Evolutionary conservation across 2,329 filamentous ascomycete genomes (phyloP).

Genomic region (Alternaria ventricosa): DNA sequence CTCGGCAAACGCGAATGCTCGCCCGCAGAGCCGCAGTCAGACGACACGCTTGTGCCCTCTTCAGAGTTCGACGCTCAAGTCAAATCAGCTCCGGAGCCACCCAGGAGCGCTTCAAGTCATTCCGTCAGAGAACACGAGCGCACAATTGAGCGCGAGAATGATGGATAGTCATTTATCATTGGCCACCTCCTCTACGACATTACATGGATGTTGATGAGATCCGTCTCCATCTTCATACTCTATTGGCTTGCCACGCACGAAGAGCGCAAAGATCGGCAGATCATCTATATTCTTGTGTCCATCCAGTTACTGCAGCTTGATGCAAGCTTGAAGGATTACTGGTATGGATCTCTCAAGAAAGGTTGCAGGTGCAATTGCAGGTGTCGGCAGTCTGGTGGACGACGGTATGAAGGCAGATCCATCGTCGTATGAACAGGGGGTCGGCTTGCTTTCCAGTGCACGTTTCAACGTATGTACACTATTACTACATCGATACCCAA

Average conservation of each 20-base stretch:
- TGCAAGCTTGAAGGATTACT: conserved; percentile 4
- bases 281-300: background rate
- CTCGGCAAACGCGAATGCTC: background rate
- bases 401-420: background rate
- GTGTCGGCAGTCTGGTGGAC: background rate
- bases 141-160: background rate
- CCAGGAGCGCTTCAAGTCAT: background rate
- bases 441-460: background rate
- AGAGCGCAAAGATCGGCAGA: background rate
- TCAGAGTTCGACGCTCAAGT: background rate
- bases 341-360: conserved; percentile 8
- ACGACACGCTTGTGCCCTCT: background rate
- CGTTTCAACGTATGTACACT: background rate
- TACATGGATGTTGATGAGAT: conserved; percentile 2
- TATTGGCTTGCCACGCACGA: conserved; percentile 6
- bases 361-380: conserved; percentile 5
- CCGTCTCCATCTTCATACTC: background rate
- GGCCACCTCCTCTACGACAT: conserved; percentile 8
- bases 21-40: background rate
- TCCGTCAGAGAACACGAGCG: background rate
- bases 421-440: background rate
- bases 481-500: conserved; percentile 3
- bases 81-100: background rate
- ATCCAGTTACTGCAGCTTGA: conserved; percentile 5
- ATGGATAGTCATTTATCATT: background rate